These are phyloP conservation scores for Ceratocystis destructans DNA, from an alignment of 2,329 filamentous ascomycete species.

Conservation along the genomic window DNA sequence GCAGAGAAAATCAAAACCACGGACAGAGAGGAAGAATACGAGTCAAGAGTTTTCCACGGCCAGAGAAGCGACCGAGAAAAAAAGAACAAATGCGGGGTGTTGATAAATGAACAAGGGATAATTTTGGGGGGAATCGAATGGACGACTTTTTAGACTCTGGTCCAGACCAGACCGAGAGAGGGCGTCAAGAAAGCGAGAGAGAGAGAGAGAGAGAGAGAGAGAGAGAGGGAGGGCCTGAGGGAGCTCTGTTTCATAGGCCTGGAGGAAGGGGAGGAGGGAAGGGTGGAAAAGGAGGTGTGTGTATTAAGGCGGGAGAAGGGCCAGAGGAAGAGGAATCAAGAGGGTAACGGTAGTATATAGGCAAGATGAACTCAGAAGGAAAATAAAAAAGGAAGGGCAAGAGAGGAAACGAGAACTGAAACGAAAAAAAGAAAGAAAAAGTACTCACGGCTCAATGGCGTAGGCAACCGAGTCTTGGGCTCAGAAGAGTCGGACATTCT, in stretches of 20 bases:
- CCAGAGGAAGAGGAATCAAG: neutral
- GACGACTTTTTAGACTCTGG: neutral
- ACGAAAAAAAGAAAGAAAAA: neutral
- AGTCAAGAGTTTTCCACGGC: constrained; percentile 1
- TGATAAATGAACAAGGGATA: constrained; percentile 5
- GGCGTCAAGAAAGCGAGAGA: neutral
- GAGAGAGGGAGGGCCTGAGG: neutral
- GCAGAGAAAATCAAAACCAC: neutral
- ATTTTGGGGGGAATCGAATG: constrained; percentile 1
- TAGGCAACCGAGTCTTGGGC: constrained; percentile 7
- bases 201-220: neutral
- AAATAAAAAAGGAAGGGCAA: neutral
- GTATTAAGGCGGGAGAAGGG: neutral
- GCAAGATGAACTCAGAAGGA: neutral
- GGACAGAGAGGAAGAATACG: neutral
- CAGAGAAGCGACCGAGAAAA: constrained; percentile 5
- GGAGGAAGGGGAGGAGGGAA: neutral
- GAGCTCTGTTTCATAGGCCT: neutral
- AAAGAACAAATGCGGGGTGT: constrained; percentile 6
- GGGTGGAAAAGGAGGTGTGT: no score
- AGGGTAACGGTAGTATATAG: neutral
- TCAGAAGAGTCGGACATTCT: constrained; percentile 17
- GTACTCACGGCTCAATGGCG: constrained; percentile 12
- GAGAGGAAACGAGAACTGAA: neutral
- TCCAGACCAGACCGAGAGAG: neutral